Evolutionary conservation across 805 yeast genomes (phyloP).

Genomic region (Barnettozyma wickerhamii): DNA sequence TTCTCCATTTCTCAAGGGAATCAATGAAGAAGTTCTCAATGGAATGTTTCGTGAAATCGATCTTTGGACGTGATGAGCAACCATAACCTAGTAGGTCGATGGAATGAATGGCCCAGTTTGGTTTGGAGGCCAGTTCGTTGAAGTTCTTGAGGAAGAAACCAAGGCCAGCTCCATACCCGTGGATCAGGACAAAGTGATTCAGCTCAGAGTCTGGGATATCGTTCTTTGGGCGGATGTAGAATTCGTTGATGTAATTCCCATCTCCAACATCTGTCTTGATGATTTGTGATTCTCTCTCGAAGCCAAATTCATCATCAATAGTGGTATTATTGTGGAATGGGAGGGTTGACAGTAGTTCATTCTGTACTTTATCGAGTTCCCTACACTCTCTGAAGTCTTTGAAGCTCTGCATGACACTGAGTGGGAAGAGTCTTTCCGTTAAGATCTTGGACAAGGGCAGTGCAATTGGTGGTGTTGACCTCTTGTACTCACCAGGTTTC

Average conservation of each 20-base stretch:
- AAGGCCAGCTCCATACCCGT: constrained; percentile 94
- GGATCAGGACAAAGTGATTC: constrained; percentile 67
- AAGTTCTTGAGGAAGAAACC: constrained; percentile 81
- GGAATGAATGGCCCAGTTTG: constrained; percentile 73
- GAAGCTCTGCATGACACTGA: constrained; percentile 46
- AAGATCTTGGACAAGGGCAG: constrained; percentile 51
- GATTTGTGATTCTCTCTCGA: constrained; percentile 21
- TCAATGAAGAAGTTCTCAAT: constrained; percentile 41
- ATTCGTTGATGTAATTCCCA: constrained; percentile 70
- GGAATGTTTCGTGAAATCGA: constrained; percentile 30
- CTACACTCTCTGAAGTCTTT: constrained; percentile 42
- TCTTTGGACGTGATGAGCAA: constrained; percentile 75
- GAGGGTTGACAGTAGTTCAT: constrained; percentile 38
- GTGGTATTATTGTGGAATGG: constrained; percentile 39
- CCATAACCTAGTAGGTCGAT: constrained; percentile 91
- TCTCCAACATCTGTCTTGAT: constrained; percentile 37
- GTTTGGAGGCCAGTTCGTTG: constrained; percentile 40
- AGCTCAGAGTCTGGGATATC: constrained; percentile 22
- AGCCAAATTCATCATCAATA: constrained; percentile 20
- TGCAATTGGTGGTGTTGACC: constrained; percentile 66
- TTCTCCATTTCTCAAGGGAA: constrained; percentile 62
- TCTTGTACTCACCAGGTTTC: constrained; percentile 29
- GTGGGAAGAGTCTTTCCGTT: constrained; percentile 50
- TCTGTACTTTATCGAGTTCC: constrained; percentile 41
- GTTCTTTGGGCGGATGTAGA: constrained; percentile 51